Base-by-base conservation (phyloP, 2,329 filamentous ascomycete species). In the Colletotrichum euphorbiae region DNA sequence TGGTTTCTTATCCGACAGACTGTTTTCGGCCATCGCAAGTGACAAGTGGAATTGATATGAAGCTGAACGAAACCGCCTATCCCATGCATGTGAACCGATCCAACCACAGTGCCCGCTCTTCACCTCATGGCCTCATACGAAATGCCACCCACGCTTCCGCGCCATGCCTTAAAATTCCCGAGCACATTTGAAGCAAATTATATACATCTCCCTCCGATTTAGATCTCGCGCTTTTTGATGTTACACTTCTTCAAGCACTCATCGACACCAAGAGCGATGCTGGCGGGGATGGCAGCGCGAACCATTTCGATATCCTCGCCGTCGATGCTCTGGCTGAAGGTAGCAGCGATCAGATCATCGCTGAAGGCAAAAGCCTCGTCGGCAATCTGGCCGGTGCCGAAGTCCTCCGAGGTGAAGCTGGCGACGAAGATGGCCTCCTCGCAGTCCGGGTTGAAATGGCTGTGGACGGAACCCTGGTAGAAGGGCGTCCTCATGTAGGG, bases 401-500 rank as follows among this genome's bases (percentile, higher is more conserved):
- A 83, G 74, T 87, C 85, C 73, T 87, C 84, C 50, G 74, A 74
- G 50, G 79, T 79, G 72, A 86, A 86, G 38, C 79, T 76, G 6
- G 85, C 85, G 33, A 87, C 78, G 72, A 87, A 87, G 19, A 81
- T 78, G 62, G 82, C 83, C 40, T 81, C 76, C 48, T 81, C 78
- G 75, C 86, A 88, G 71, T 82, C 78, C 1, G 85, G 85, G 78
- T 89, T 89, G 76, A 81, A 86, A 73, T 87, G 84, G 7, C 82
- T 84, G 76, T 89, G 87, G 21, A 87, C 74, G 6, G 81, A 80
- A 28, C 86, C 87, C 74, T 83, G 82, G 72, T 83, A 85, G 77
- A 88, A 87, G 54, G 84, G 81, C 3, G 83, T 85, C 77, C 86
- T 83, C 75, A 84, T 80, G 75, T 80, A 80, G 67, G 78, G 75